Evolutionary conservation across 129 eudicot genomes (phyloP).

Genomic region (Silybum marianum): DNA sequence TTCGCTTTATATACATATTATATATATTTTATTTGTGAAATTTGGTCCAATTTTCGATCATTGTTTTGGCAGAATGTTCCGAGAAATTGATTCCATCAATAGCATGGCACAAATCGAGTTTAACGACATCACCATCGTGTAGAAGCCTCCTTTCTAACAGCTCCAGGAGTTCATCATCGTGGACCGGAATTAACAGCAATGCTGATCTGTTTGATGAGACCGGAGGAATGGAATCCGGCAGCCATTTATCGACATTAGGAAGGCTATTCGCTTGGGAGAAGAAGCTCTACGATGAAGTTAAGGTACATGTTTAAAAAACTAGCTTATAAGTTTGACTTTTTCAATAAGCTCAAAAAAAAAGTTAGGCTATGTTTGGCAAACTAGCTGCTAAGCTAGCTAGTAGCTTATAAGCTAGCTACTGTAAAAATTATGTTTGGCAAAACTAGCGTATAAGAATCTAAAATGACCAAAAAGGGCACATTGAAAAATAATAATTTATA

Average conservation of each 20-base stretch:
- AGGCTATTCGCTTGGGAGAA: constrained; percentile 68
- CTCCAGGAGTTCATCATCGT: constrained; percentile 45
- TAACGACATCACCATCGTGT: constrained; percentile 41
- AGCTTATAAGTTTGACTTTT: no score
- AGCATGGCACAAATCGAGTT: constrained; percentile 37
- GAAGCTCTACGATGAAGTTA: constrained; percentile 60
- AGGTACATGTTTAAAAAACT: no score
- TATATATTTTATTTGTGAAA: background rate
- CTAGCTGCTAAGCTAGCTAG: no score
- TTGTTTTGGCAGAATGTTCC: constrained; percentile 38
- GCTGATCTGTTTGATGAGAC: constrained; percentile 38
- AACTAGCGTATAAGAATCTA: no score
- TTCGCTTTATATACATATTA: background rate
- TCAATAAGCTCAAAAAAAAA: background rate
- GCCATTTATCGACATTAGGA: constrained; percentile 58
- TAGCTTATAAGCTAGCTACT: no score
- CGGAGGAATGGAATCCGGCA: constrained; percentile 62
- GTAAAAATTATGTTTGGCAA: no score
- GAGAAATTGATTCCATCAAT: constrained; percentile 41
- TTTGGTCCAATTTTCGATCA: background rate
- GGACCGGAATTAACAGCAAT: constrained; percentile 35
- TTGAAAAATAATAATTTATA: no score
- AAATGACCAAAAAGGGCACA: no score
- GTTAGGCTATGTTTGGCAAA: no score
- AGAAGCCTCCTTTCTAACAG: constrained; percentile 48